Evolutionary conservation across 768 basidiomycete species (phyloP).

Genomic region (Tubosaeta sp.): DNA sequence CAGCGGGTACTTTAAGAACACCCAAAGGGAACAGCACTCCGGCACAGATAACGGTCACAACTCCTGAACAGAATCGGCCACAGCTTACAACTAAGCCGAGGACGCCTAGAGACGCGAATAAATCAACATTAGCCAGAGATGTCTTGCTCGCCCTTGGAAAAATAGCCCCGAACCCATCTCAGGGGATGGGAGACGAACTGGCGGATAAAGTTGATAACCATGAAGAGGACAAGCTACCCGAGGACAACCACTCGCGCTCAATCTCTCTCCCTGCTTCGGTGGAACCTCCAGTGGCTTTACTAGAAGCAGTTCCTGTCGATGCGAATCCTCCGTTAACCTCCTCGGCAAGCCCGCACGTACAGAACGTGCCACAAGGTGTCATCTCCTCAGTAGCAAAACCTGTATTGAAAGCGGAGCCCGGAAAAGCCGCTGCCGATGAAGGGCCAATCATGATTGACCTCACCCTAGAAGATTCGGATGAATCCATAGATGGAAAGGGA

Average conservation of each 20-base stretch:
- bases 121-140: constrained; percentile 50
- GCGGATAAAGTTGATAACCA: background rate
- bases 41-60: constrained; percentile 1
- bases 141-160: constrained; percentile 49
- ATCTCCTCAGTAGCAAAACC: background rate
- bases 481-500: constrained; percentile 12
- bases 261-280: background rate
- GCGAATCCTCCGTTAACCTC: background rate
- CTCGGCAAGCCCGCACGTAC: background rate
- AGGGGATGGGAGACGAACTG: constrained; percentile 6
- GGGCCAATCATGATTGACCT: constrained; percentile 27
- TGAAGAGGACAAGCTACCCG: background rate
- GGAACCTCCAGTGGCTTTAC: background rate
- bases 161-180: constrained; percentile 4
- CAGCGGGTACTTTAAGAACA: background rate
- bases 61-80: constrained; percentile 5
- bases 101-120: constrained; percentile 42
- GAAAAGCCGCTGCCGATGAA: background rate
- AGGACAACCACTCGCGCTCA: background rate
- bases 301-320: background rate
- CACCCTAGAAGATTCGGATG: constrained; percentile 22
- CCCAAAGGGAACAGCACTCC: background rate
- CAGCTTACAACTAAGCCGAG: constrained; percentile 5
- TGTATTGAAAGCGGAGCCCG: background rate
- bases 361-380: background rate